Percentiles rank a stretch among this genome's conserved stretches.
These are phyloP conservation scores for Apostasia shenzhenica DNA, from an alignment of 106 monocot species.

Conservation along the genomic window DNA sequence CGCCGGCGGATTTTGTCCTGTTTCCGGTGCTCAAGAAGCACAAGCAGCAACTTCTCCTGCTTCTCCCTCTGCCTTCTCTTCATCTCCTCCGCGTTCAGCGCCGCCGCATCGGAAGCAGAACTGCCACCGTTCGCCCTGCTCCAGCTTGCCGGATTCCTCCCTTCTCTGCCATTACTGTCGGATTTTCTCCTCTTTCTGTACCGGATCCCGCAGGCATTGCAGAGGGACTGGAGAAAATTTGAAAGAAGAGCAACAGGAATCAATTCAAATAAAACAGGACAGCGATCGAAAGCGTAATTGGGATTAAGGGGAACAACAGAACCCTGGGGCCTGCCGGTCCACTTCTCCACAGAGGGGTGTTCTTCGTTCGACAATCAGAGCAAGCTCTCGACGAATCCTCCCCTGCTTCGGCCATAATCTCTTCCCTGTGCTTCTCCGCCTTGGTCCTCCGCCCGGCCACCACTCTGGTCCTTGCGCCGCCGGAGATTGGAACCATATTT, in stretches of 20 bases:
- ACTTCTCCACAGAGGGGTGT: constrained; percentile 7
- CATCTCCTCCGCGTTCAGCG: neutral
- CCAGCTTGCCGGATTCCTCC: neutral
- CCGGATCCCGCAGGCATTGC: constrained; percentile 8
- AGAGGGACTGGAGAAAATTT: neutral
- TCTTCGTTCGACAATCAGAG: neutral
- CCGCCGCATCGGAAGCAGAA: neutral
- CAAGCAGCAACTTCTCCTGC: constrained; percentile 2
- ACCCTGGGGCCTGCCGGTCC: constrained; percentile 4
- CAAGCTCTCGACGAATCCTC: neutral
- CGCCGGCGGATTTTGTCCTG: neutral
- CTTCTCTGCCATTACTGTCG: neutral
- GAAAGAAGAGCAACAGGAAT: neutral
- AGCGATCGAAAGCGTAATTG: neutral
- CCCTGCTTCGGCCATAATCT: neutral
- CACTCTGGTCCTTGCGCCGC: neutral
- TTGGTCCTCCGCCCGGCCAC: neutral
- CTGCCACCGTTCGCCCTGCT: neutral
- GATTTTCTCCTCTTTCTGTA: constrained; percentile 4
- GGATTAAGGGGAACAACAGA: neutral
- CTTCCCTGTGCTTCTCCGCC: neutral
- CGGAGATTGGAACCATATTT: neutral
- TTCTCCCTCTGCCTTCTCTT: constrained; percentile 12
- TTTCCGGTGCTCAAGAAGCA: neutral
- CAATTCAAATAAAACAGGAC: neutral